phyloP scores from a whole-genome alignment of 768 basidiomycete genomes.

The Hydnum rufescens region DNA sequence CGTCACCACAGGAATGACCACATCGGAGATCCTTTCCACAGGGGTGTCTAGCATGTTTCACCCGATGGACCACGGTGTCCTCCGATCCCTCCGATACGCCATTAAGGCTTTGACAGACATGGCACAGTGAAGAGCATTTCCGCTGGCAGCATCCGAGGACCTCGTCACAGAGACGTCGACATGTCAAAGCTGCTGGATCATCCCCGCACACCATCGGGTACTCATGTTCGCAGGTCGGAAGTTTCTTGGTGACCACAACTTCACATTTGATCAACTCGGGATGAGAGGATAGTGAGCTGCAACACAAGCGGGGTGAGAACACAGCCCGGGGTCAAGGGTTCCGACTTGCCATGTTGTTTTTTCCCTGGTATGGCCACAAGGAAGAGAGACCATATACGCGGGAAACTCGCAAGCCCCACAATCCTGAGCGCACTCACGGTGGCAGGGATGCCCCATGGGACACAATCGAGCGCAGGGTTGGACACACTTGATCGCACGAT shows the following conservation, averaged over 20 bases:
- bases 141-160: slow-evolving; percentile 34
- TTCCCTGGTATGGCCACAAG: slow-evolving; percentile 23
- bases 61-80: no score
- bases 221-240: slow-evolving; percentile 35
- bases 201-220: slow-evolving; percentile 28
- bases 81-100: no score
- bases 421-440: slow-evolving; percentile 26
- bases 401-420: slow-evolving; percentile 37
- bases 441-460: slow-evolving; percentile 36
- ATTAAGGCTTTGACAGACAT: slow-evolving; percentile 26
- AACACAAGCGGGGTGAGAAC: background rate
- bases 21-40: slow-evolving; percentile 37
- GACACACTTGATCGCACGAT: slow-evolving; percentile 28
- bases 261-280: slow-evolving; percentile 28
- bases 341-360: slow-evolving; percentile 31
- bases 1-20: slow-evolving; percentile 29
- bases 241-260: slow-evolving; percentile 23
- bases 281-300: slow-evolving; percentile 28
- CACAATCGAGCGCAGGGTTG: slow-evolving; percentile 35
- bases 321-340: background rate
- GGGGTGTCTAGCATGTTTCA: no score
- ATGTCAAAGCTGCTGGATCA: slow-evolving; percentile 23
- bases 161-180: slow-evolving; percentile 25
- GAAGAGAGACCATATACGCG: slow-evolving; percentile 27
- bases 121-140: slow-evolving; percentile 29